phyloP scores from a whole-genome alignment of 768 basidiomycete species.

The Krasilnikovozyma curviuscula region DNA sequence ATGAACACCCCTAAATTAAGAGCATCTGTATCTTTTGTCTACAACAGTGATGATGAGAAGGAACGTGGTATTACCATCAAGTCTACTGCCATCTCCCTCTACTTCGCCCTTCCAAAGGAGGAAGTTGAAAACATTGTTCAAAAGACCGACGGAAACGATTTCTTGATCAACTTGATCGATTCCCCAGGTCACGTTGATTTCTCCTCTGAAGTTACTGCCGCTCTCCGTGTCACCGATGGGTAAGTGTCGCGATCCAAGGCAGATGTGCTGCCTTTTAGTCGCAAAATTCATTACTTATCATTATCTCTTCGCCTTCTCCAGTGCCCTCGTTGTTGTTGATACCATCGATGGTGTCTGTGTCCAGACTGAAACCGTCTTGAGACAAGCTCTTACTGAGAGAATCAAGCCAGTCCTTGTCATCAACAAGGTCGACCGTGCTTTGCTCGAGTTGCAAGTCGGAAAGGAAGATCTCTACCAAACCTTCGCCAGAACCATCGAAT shows the following conservation, averaged over 20 bases:
- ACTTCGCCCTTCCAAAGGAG: constrained; percentile 86
- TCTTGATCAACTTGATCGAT: constrained; percentile 99
- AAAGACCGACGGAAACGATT: constrained; percentile 83
- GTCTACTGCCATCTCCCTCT: constrained; percentile 99
- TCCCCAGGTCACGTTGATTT: constrained; percentile 99
- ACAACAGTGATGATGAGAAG: constrained; percentile 70
- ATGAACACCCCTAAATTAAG: too few species aligned
- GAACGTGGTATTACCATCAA: constrained; percentile 99
- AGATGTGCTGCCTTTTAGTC: not conserved
- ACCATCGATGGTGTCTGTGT: constrained; percentile 99
- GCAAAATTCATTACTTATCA: not conserved
- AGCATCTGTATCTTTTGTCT: not conserved
- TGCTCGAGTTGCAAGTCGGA: constrained; percentile 89
- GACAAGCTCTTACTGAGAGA: constrained; percentile 89
- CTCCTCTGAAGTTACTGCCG: constrained; percentile 98
- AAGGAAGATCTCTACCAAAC: constrained; percentile 97
- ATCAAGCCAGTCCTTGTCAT: constrained; percentile 99
- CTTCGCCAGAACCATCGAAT: constrained; percentile 92
- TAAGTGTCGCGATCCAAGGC: constrained; percentile 10
- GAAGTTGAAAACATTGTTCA: constrained; percentile 70
- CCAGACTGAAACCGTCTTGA: constrained; percentile 96
- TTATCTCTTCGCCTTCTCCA: constrained; percentile 3
- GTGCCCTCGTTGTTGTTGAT: constrained; percentile 98
- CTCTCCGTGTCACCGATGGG: constrained; percentile 94
- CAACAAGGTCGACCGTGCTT: constrained; percentile 99